Evolutionary conservation across 2,329 filamentous ascomycete genomes (phyloP), one percentile per base, ranked within the genome.

Genomic region (Scedosporium boydii): DNA sequence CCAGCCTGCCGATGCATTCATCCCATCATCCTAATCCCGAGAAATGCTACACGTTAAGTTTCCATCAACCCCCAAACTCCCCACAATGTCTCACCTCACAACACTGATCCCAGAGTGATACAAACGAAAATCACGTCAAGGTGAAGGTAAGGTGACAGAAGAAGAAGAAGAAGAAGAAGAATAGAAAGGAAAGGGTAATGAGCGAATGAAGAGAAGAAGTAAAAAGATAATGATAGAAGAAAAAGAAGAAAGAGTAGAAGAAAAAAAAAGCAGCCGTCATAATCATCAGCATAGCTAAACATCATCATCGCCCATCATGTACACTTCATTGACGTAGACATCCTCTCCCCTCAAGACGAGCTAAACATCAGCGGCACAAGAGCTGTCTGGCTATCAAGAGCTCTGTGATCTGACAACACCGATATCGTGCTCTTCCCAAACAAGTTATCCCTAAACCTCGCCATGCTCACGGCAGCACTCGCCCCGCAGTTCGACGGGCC

Each of bases 321-420:
- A 38, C 29, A 53, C n/a, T 46, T 6, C 27, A 41, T 14, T 42
- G 21, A 27, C 26, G 23, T 21, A 4, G 12, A 55, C 27, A 34
- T 63, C 16, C 48, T 46, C 7, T 42, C 41, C 46, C 41, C 41
- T 71, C 67, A 76, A 58, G 71, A 69, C 57, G 79, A 76, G 70
- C 79, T 84, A 63, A 87, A 85, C 71, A 87, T 82, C 69, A 87
- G 73, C 65, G 85, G 84, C 65, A 87, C 84, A 67, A 85, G 68
- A 18, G 77, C 76, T 59, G 78, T 81, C 68, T 75, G 76, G 66
- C 80, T 82, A 64, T 84, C 82, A 69, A 83, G 71, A 61, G 75
- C 78, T 64, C 76, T 69, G 53, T 78, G 73, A 62, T 82, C 77
- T 59, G 77, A 71, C 60, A 78, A 62, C 26, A 78, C 73, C 46